A percentile compares a stretch with the other conserved stretches of the same genome.
These are phyloP conservation scores for Sugiyamaella xylanicola DNA, from an alignment of 1,139 yeast species.

Conservation along the genomic window DNA sequence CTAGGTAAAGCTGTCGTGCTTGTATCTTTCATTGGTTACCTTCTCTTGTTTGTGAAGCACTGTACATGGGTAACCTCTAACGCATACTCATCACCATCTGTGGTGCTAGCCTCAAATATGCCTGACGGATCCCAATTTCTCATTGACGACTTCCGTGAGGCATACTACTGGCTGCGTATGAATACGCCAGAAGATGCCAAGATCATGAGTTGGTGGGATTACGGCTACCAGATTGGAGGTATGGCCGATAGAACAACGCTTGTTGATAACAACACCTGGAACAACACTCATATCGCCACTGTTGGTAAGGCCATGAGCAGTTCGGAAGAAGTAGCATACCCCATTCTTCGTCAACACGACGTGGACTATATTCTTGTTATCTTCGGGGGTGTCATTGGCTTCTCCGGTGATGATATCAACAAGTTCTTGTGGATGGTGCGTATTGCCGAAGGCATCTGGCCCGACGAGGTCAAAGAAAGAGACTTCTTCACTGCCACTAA, in stretches of 20 bases:
- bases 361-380: slow-evolving; percentile 93
- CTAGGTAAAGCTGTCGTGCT: slow-evolving; percentile 65
- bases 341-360: slow-evolving; percentile 85
- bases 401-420: slow-evolving; percentile 95
- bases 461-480: slow-evolving; percentile 89
- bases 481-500: slow-evolving; percentile 82
- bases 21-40: slow-evolving; percentile 71
- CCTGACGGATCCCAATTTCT: slow-evolving; percentile 85
- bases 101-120: slow-evolving; percentile 79
- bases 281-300: slow-evolving; percentile 99
- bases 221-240: slow-evolving; percentile 99
- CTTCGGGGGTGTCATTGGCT: slow-evolving; percentile 93
- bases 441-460: slow-evolving; percentile 99
- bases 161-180: slow-evolving; percentile 98
- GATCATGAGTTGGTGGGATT: slow-evolving; percentile 99
- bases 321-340: slow-evolving; percentile 82
- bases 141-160: slow-evolving; percentile 98
- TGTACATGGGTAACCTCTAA: slow-evolving; percentile 97
- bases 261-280: slow-evolving; percentile 99
- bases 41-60: slow-evolving; percentile 83
- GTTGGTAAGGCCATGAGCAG: slow-evolving; percentile 98
- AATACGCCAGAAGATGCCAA: slow-evolving; percentile 95
- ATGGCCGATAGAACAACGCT: slow-evolving; percentile 99
- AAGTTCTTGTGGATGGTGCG: slow-evolving; percentile 99
- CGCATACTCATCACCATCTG: slow-evolving; percentile 97